Base-by-base conservation (phyloP, 2,329 filamentous ascomycete species). In the Pseudopyricularia javanii region DNA sequence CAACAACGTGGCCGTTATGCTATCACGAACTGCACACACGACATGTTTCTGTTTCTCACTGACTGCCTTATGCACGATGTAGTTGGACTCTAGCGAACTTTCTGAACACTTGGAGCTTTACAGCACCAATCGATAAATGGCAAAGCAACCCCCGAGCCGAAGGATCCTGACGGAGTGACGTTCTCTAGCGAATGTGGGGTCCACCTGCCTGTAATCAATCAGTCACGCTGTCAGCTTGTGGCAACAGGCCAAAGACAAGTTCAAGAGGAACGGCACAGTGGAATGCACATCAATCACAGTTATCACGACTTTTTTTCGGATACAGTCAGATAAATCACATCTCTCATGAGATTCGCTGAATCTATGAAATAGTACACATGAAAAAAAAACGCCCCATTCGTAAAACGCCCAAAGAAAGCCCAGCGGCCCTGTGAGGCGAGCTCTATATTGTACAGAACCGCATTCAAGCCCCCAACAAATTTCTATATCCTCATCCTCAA, bases 61-160 rank as follows among this genome's bases (percentile, higher is more conserved):
- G 43, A 14, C 43, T 20, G 43, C 8, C 28, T 28, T 26, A 7
- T 43, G 37, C 40, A 24, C 7, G 20, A 22, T 14, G 14, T 15
- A 8, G 8, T 24, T 47, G 43, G 24, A 20, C 28, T 33, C 17
- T 28, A 26, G n/a, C 7, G 20, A 34, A 26, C 49, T 50, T 40
- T 43, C 50, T 51, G 50, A 45, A 51, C 50, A 51, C 50, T 33
- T 51, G 50, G 50, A 51, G 50, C 50, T 51, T 51, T 51, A 45
- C 3, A 12, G 24, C 20, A 20, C 40, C 40, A 45, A 45, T 45
- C 40, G 40, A 45, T 45, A 45, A 45, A 45, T n/a, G 40, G 40
- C 40, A 45, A 45, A 20, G 28, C 28, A 30, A 30, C 28, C n/a
- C n/a, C n/a, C 28, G 28, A 30, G 9, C 28, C 9, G 5, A 30